Evolutionary conservation across 2,329 filamentous ascomycete species (phyloP), one percentile per base, ranked within the genome.

Genomic region (Balansia obtecta): DNA sequence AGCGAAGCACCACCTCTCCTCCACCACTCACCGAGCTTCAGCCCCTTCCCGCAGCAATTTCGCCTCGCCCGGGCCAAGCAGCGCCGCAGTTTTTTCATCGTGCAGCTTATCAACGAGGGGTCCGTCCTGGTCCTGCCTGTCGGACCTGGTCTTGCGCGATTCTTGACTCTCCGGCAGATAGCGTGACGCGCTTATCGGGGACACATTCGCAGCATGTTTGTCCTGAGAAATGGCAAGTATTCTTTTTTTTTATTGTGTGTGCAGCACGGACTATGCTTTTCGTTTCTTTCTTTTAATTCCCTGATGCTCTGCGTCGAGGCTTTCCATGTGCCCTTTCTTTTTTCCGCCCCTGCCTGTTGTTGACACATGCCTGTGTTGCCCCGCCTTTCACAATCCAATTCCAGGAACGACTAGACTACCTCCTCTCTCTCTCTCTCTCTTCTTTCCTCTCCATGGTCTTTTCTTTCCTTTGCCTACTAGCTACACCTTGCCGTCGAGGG

Each of bases 221-320:
- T 71, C 52, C 65, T 70, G 54, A 63, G 66, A 53, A 71, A 70
- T 62, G 68, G 69, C 71, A 62, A 62, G 74, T 67, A 22, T 20
- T 20, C 13, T 8, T 37, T 13, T 44, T 16, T 43, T 11, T 30
- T 32, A 12, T 1, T 22, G 11, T 12, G 2, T 22, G 11, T 20
- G 39, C 39, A 41, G 12, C 10, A 18, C 39, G 22, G 39, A 15
- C 11, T 27, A 13, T 43, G 13, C 22, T 10, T 42, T 39, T 45
- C 40, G 27, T 49, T 47, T 45, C 37, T 42, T 16, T n/a, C 32
- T 10, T 8, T 30, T 30, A n/a, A 13, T 50, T 50, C 27, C 27
- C 7, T 27, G 27, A 27, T 27, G 12, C 38, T 38, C 11, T 39
- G 22, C n/a, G 33, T 18, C 15, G 33, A n/a, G 11, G 32, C 2